Evolutionary conservation across 2,329 filamentous ascomycete genomes (phyloP), one percentile per base, ranked within the genome.

Genomic region (Sporothrix sp.): DNA sequence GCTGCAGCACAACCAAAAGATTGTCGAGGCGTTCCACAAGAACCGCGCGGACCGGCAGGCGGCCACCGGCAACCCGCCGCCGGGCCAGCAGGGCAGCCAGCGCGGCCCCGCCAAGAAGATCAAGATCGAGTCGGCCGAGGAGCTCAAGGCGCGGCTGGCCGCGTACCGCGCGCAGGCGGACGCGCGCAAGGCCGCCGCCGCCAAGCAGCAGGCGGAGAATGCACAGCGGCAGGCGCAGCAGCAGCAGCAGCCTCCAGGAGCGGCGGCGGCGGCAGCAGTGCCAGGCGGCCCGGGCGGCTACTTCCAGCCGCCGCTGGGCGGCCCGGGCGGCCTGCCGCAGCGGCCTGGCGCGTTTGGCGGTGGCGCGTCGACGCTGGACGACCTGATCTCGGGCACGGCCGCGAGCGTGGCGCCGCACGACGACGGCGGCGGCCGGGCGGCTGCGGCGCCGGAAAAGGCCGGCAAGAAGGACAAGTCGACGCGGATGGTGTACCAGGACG

Each of bases 21-120:
- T 97, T 63, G 81, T 89, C 56, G 79, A 87, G 59, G 84, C 85
- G 66, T 95, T 84, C 67, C 91, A 94, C 67, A 82, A 88, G 64
- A 83, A 82, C 23, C 87, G 95, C 67, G 84, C 85, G 52, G 87
- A 95, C 60, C 79, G 89, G 53, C 83, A 86, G 58, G 82, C 84
- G 44, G 77, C 81, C 8, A 95, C 89, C 1, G 91, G 90, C 32
- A 95, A 96, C 62, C 86, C 87, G 3, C 78, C 84, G 16, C 79
- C 86, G 0, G 84, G 85, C 2, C 72, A 75, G 53, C 56, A 58
- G 9, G 61, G 62, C 18, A 73, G 71, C 48, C 66, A 87, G 65
- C 81, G 81, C 54, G 78, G 82, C 1, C 79, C 74, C 9, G 36
- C 25, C 36, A 84, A 84, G 69, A 84, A 84, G 69, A 69, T 83